A percentile compares a stretch with the other conserved stretches of the same genome.
phyloP scores from a whole-genome alignment of 441 rosid species.

The Pelargonium cotyledonis region DNA sequence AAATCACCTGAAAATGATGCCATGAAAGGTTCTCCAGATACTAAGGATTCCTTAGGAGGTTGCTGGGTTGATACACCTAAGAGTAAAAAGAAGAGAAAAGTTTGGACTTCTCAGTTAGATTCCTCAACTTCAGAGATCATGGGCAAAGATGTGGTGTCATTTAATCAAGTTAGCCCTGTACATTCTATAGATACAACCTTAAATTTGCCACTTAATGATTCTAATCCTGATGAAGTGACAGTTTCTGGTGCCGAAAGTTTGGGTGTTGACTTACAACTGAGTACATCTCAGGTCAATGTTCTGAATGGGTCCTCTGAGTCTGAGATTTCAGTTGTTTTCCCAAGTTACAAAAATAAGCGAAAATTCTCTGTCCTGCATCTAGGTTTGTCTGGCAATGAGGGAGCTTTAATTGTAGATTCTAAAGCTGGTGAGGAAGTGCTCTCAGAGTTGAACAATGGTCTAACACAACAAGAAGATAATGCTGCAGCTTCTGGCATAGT shows the following conservation, averaged over 20 bases:
- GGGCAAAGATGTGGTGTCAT: slow-evolving; percentile 21
- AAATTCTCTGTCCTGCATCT: slow-evolving; percentile 27
- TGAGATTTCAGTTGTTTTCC: slow-evolving; percentile 26
- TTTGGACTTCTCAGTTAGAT: slow-evolving; percentile 22
- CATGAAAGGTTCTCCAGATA: slow-evolving; percentile 19
- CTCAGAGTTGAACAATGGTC: slow-evolving; percentile 24
- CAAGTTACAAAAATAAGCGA: slow-evolving; percentile 29
- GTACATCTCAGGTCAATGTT: slow-evolving; percentile 23
- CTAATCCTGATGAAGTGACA: slow-evolving; percentile 21
- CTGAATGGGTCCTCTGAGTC: slow-evolving; percentile 23
- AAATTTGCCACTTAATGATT: slow-evolving; percentile 32
- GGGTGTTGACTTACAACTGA: slow-evolving; percentile 30
- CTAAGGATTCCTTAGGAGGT: slow-evolving; percentile 21
- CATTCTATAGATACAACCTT: slow-evolving; percentile 31
- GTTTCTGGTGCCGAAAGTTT: slow-evolving; percentile 12
- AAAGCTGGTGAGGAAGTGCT: slow-evolving; percentile 23
- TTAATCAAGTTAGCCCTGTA: slow-evolving; percentile 22
- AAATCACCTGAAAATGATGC: slow-evolving; percentile 20
- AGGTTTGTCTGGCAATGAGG: slow-evolving; percentile 33
- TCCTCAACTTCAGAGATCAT: slow-evolving; percentile 21
- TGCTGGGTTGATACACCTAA: slow-evolving; percentile 20
- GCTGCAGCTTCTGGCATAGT: slow-evolving; percentile 23
- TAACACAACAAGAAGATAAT: slow-evolving; percentile 22
- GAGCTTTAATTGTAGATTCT: slow-evolving; percentile 25
- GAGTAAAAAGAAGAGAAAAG: slow-evolving; percentile 13